Evolutionary conservation across 495 filamentous ascomycete species (phyloP).

Genomic region (Chaetomium fimeti): DNA sequence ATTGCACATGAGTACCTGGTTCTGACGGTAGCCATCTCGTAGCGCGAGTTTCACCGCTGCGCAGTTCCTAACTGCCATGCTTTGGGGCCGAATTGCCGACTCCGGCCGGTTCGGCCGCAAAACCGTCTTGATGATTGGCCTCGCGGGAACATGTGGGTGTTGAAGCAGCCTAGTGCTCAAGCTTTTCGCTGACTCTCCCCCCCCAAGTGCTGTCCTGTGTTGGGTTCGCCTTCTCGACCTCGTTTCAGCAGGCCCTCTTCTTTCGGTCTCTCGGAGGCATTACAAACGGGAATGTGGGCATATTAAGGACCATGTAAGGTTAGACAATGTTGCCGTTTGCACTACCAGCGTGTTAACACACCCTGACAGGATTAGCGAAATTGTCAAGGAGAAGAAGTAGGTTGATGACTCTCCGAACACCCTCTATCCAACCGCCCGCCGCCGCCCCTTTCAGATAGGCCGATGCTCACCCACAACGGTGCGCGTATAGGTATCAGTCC

Average conservation of each 20-base stretch:
- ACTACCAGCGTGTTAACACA: background rate
- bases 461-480: background rate
- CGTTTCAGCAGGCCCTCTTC: slow-evolving; percentile 68
- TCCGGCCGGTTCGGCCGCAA: slow-evolving; percentile 68
- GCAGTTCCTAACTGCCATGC: slow-evolving; percentile 81
- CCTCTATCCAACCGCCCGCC: too few species aligned
- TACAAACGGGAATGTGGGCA: slow-evolving; percentile 80
- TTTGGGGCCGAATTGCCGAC: slow-evolving; percentile 78
- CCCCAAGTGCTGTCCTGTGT: slow-evolving; percentile 60
- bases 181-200: background rate
- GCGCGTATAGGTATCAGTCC: slow-evolving; percentile 53
- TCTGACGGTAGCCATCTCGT: background rate
- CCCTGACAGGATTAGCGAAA: slow-evolving; percentile 63
- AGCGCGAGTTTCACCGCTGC: slow-evolving; percentile 73
- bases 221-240: slow-evolving; percentile 77
- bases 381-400: slow-evolving; percentile 59
- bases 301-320: slow-evolving; percentile 68
- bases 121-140: slow-evolving; percentile 71
- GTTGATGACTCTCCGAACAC: background rate
- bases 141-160: slow-evolving; percentile 60
- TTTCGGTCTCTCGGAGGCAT: slow-evolving; percentile 73
- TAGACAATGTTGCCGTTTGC: background rate
- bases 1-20: background rate
- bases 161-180: background rate
- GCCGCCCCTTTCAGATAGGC: too few species aligned